Base-by-base conservation (phyloP, 768 basidiomycete species). In the Trametes punicea region DNA sequence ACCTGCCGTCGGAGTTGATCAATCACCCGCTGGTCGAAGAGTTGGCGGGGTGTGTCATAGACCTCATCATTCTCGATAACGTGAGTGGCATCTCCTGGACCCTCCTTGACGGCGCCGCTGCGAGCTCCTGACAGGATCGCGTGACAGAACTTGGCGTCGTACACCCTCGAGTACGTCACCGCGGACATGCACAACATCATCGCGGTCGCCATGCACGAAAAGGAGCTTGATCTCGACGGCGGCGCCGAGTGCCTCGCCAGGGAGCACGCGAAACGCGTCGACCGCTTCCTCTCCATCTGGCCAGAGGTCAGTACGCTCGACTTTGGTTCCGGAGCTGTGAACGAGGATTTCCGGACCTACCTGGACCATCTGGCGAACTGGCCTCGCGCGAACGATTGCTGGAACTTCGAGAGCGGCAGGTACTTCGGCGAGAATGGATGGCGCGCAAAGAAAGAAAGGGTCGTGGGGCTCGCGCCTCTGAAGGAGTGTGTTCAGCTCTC, bases 1-100 rank as follows among this genome's bases (percentile, higher is more conserved):
- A 87, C 66, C 71, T 87, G 29, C 80, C 82, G 6, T 79, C 86
- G 48, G 74, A 78, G 41, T 75, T 86, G 16, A 80, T 81, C 59
- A 70, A 80, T 33, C 74, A 88, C 65, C 72, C 79, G n/a, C 68
- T 57, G 18, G 80, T 87, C 64, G 68, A 71, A 60, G 73, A 74
- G 36, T 74, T 81, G 26, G 23, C 41, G 0, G 26, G 33, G 1
- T 46, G 47, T 23, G 41, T 23, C 16, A 46, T 50, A 2, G 59
- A 55, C 23, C 38, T 60, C 26, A 20, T 60, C 34, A 51, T 55
- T n/a, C 45, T 47, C 21, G 46, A 82, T 18, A 87, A 88, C 66
- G 85, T 86, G 59, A 65, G 80, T 71, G n/a, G n/a, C 25, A 25
- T 6, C 2, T 23, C n/a, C 1, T 4, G 18, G 11, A 3, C 20